Base-by-base conservation (phyloP, 345 rosid genomes). In the Conringia planisiliqua region DNA sequence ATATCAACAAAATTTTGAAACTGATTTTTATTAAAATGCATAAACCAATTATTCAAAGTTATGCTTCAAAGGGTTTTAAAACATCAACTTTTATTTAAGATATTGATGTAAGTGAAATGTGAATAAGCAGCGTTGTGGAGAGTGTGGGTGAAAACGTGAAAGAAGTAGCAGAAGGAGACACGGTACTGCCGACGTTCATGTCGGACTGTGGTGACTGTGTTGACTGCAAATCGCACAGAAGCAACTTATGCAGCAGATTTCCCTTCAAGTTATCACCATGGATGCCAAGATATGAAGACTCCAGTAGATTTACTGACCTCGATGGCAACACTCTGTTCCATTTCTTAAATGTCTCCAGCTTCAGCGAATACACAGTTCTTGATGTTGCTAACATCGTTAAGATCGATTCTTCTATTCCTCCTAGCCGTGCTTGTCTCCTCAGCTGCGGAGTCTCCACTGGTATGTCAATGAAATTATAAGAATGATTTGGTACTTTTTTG, bases 401-500 rank as follows among this genome's bases (percentile, higher is more conserved):
- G 82, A 79, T 89, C 20, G 94, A 91, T 71, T 81, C 86, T 48
- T 65, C 83, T 8, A 46, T 86, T 59, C 91, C 96, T 62, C 96
- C 97, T 27, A 83, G 76, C 32, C 85, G 65, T 71, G 98, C 97
- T 22, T 89, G 96, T 72, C 97, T 93, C 67, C 86, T 93, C 13
- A 83, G 97, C 46, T 93, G 98, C 14, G 97, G 98, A 68, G 82
- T 93, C 38, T 86, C 98, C 27, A 91, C 98, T 48, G 98, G 98
- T 86, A 82, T 47, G 10, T 39, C 5, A 13, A 29, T 10, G 4
- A 35, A 2, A 58, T 17, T 10, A n/a, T 17, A 38, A 13, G 4
- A 58, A 2, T 10, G 0, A 8, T 12, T 48, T 8, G n/a, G 4
- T 27, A 47, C 17, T 11, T 11, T 63, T 54, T 54, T 40, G 48